These are phyloP conservation scores for Mycena pura DNA, from an alignment of 768 basidiomycete species.

Conservation along the genomic window DNA sequence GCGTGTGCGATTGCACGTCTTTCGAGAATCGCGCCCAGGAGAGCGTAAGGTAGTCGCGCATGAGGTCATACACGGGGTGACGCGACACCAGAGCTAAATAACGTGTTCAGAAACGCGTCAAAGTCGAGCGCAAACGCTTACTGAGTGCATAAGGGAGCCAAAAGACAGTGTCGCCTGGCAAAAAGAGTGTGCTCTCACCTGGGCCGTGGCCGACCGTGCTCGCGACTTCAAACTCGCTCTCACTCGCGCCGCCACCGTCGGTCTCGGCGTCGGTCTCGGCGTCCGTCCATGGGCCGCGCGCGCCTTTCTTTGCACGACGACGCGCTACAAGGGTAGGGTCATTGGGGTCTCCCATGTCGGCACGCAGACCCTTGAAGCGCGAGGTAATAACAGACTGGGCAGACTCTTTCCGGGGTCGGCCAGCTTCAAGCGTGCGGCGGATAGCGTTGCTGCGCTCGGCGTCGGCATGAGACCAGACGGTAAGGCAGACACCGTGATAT, in stretches of 20 bases:
- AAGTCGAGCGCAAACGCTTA: constrained; percentile 51
- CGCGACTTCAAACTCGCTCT: constrained; percentile 86
- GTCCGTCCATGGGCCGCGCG: constrained; percentile 75
- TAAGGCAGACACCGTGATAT: constrained; percentile 91
- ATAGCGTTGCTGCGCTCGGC: constrained; percentile 86
- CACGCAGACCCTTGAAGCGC: constrained; percentile 69
- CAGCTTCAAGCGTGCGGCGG: constrained; percentile 80
- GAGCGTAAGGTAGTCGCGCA: constrained; percentile 95
- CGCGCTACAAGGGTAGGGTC: constrained; percentile 65
- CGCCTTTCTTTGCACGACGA: constrained; percentile 59
- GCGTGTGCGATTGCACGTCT: constrained; percentile 90
- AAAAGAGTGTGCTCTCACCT: constrained; percentile 87
- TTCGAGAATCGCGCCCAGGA: constrained; percentile 95
- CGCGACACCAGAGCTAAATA: constrained; percentile 81
- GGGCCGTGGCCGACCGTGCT: constrained; percentile 84
- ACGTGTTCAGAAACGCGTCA: constrained; percentile 1
- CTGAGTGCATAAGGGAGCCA: constrained; percentile 95
- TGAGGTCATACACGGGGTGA: constrained; percentile 92
- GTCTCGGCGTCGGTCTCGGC: constrained; percentile 82
- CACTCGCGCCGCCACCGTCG: constrained; percentile 77
- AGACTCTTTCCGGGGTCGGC: constrained; percentile 79
- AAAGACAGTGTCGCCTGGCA: constrained; percentile 89
- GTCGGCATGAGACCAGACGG: constrained; percentile 96
- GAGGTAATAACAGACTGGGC: constrained; percentile 75
- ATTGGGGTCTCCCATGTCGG: constrained; percentile 53